Evolutionary conservation across 805 yeast genomes (phyloP), one percentile per base, ranked within the genome.

Genomic region (Yarrowia sp.): DNA sequence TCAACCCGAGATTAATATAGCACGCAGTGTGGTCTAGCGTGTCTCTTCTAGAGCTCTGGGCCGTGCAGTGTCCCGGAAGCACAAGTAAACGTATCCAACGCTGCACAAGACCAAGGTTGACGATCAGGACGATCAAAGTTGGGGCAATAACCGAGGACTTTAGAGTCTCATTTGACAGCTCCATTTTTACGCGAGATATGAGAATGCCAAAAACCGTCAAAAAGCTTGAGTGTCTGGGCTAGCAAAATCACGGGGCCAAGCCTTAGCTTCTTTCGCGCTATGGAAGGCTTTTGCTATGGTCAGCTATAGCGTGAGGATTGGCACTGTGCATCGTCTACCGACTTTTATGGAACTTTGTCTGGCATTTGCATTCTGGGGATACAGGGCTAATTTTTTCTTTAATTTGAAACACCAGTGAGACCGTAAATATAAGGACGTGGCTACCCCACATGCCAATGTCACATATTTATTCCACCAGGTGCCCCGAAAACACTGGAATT

Each of bases 1-100:
- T 47, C 55, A 47, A 47, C 55, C 55, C 55, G 55, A 47, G 55
- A 46, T 44, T 44, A 25, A 44, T 25, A n/a, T 44, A 44, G 51
- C 51, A 24, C 27, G n/a, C n/a, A n/a, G 44, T 42, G 47, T n/a
- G 47, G 47, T 21, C 10, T 42, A 42, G 33, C 31, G 49, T 25
- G 49, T 16, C 32, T 16, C n/a, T 25, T 24, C 21, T 12, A 9
- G 9, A 27, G 29, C n/a, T n/a, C n/a, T n/a, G n/a, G n/a, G n/a
- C n/a, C n/a, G n/a, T n/a, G n/a, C n/a, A n/a, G n/a, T n/a, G n/a
- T n/a, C n/a, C n/a, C n/a, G n/a, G n/a, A n/a, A n/a, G n/a, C n/a
- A n/a, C n/a, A n/a, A n/a, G n/a, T n/a, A n/a, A n/a, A n/a, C n/a
- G n/a, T n/a, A n/a, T n/a, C n/a, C n/a, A 16, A 35, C 16, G 19